Base-by-base conservation (phyloP, 1,139 yeast genomes). In the Spencermartinsiella ligniputridi region DNA sequence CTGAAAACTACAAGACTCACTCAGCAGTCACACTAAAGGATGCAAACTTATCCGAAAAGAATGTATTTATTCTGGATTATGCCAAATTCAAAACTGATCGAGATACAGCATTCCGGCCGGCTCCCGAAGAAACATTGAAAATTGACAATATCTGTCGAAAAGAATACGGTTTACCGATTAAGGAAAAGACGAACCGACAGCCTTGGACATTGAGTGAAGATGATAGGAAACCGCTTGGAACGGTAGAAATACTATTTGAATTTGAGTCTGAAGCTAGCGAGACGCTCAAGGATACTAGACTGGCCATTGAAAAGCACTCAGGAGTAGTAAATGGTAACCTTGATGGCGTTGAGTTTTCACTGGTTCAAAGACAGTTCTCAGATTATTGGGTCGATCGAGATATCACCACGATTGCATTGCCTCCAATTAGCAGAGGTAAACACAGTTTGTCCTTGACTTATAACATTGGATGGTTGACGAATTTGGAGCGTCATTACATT, bases 321-420 rank as follows among this genome's bases (percentile, higher is more conserved):
- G 38, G 38, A 8, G 24, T 35, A 8, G 16, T 18, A 13, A 15
- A 17, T 11, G 9, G 21, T 15, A 35, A 35, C 13, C 24, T 19
- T 35, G 38, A 35, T n/a, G 38, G 24, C 11, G 15, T 13, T 11
- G 38, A 18, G 9, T 19, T 35, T n/a, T 17, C 38, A 20, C 15
- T 35, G 27, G 38, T 20, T 18, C 24, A 22, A 20, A 13, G 20
- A 17, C 38, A 13, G 27, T 20, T 15, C 4, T 27, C 15, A 5
- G 32, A 27, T n/a, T 27, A 27, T 27, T 27, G 32, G 40, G 40
- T 37, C 21, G 32, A 37, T 15, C 21, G 30, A 25, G 38, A 35
- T 13, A 17, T 35, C 16, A 35, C 24, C 27, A 35, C 21, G n/a
- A 16, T 35, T 19, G 27, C 18, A 17, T 18, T 35, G 9, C 38